These are phyloP conservation scores for Colletotrichum sp. DNA, from an alignment of 2,329 filamentous ascomycete species.

Conservation along the genomic window DNA sequence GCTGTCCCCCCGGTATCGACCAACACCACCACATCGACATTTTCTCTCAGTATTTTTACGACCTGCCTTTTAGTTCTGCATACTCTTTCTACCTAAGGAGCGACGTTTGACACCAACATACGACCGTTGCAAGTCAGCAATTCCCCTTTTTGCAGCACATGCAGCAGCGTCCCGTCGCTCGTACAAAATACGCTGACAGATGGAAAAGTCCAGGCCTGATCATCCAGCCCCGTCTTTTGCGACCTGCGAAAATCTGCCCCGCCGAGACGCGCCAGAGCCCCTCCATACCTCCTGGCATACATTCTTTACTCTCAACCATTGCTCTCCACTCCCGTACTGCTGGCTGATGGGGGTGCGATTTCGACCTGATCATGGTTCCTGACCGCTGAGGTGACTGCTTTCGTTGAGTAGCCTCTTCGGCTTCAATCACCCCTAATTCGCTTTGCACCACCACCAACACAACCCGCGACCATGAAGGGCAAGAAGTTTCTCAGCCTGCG, in stretches of 20 bases:
- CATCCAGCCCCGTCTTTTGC: conserved; percentile 18
- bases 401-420: neutral
- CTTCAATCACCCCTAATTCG: neutral
- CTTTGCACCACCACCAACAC: neutral
- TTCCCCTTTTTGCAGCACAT: too few relatives aligned
- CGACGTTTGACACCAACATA: neutral
- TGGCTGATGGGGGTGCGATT: conserved; percentile 18
- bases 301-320: conserved; percentile 5
- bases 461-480: conserved; percentile 52
- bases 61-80: neutral
- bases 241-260: conserved; percentile 20
- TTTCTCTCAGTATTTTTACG: neutral
- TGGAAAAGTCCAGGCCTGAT: conserved; percentile 1
- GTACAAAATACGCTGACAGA: neutral
- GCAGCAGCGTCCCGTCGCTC: neutral
- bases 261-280: conserved; percentile 18
- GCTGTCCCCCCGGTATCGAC: neutral
- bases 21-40: neutral
- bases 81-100: neutral
- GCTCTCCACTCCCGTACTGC: conserved; percentile 17
- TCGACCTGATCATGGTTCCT: conserved; percentile 9
- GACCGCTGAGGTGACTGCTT: conserved; percentile 15
- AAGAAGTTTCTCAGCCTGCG: conserved; percentile 74
- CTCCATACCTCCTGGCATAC: conserved; percentile 17
- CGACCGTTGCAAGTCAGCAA: neutral